Base-by-base conservation (phyloP, 2,329 filamentous ascomycete species). In the Trichoderma sp. region DNA sequence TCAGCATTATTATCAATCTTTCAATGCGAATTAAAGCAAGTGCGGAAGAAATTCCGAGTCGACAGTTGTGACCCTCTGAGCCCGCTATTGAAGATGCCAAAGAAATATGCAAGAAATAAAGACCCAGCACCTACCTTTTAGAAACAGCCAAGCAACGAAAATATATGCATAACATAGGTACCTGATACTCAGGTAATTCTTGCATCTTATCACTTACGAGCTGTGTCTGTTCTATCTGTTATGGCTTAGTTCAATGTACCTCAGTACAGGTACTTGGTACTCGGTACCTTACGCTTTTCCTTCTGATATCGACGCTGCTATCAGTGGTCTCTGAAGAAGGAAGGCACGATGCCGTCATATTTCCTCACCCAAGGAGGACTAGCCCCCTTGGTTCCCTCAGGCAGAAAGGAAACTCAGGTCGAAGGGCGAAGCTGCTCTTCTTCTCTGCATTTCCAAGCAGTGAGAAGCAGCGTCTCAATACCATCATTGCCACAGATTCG, bases 291-390 rank as follows among this genome's bases (percentile, higher is more conserved):
- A 4, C 14, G 6, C 5, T 21, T n/a, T n/a, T n/a, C 14, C 3
- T 35, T n/a, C 31, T 27, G 68, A 31, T 50, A 60, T 41, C 60
- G 41, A n/a, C 64, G 64, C 18, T 45, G 69, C 41, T 38, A 53
- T 65, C 69, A 38, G 38, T 21, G 29, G 6, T 50, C 4, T n/a
- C 16, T 18, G 63, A 38, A 65, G 41, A 65, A 38, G 71, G 71
- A 73, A 73, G 71, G 71, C 59, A 64, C 71, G 71, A 73, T 73
- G 59, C 50, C 21, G 21, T 4, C 41, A 53, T 18, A 62, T 35
- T 6, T 56, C 21, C 29, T 35, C 60, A 16, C 69, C 69, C 31
- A 53, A 63, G 71, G 31, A 38, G 60, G 71, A 29, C 59, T 73
- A 73, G 41, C 60, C 71, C 45, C 41, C 11, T 3, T 16, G 29